Conservation (phyloP, 805 yeast genomes). For the Yarrowia sp. region DNA sequence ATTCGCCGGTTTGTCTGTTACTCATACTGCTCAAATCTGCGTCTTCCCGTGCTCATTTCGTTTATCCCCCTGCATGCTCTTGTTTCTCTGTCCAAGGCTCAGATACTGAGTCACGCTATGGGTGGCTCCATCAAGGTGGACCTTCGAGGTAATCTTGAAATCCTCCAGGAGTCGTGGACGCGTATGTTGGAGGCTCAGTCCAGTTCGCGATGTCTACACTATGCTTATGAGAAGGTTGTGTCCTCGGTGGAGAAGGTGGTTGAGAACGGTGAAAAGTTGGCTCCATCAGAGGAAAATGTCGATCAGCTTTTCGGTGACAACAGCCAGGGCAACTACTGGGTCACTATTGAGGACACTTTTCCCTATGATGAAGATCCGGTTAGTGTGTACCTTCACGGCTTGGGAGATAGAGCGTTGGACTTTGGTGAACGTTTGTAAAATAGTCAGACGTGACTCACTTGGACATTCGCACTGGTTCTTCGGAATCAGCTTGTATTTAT, state of each 20-base stretch:
- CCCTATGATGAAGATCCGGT: conserved; percentile 4
- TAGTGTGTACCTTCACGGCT: neutral
- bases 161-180: neutral
- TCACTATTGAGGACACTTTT: neutral
- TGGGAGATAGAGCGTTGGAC: conserved; percentile 11
- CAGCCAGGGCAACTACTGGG: neutral
- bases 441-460: neutral
- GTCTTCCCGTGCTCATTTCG: conserved; percentile 1
- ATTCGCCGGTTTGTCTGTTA: neutral
- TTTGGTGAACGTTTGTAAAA: neutral
- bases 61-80: conserved; percentile 11
- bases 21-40: neutral
- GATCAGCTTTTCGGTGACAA: neutral
- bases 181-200: neutral
- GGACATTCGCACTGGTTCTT: neutral
- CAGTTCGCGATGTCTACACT: neutral
- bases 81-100: conserved; percentile 12
- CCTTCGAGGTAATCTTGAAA: neutral
- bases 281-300: neutral
- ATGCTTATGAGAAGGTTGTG: conserved; percentile 9
- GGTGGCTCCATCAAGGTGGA: conserved; percentile 4
- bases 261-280: neutral
- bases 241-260: neutral
- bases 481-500: neutral
- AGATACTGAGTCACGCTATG: neutral